Percentiles rank a stretch among this genome's conserved stretches.
Conservation (phyloP, 352 stramenopile genomes). For the Phytopythium oedochilum region DNA sequence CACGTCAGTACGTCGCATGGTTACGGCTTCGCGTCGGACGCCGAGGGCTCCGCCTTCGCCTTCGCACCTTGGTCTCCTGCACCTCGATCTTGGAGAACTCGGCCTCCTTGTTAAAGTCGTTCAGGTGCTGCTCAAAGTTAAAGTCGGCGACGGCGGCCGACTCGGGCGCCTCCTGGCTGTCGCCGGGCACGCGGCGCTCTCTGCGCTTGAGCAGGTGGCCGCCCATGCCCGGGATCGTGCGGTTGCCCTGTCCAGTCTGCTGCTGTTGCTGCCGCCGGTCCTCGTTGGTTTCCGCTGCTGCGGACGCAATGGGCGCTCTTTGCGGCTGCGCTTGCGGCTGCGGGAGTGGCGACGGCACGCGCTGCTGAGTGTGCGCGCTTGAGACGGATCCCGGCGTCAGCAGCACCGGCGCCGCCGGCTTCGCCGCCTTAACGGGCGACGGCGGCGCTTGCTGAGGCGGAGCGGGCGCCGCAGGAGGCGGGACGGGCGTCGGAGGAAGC, state of each 20-base stretch:
- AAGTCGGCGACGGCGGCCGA: constrained; percentile 38
- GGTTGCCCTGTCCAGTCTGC: constrained; percentile 13
- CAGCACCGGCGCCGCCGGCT: constrained; percentile 28
- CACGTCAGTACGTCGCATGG: too few relatives aligned
- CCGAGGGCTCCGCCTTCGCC: too few relatives aligned
- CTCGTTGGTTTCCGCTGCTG: not conserved
- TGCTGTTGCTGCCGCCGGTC: constrained; percentile 9
- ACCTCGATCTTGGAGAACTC: constrained; percentile 71
- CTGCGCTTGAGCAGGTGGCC: constrained; percentile 76
- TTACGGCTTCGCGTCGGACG: too few relatives aligned
- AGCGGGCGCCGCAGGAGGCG: not conserved
- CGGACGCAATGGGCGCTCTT: not conserved
- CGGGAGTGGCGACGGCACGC: constrained; percentile 9
- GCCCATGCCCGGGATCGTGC: constrained; percentile 82
- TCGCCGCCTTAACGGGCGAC: constrained; percentile 3
- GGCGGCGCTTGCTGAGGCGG: not conserved
- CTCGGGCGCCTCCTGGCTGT: constrained; percentile 15
- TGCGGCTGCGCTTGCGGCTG: constrained; percentile 5
- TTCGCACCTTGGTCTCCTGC: constrained; percentile 35
- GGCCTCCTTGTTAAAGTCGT: constrained; percentile 74
- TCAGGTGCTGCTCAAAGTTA: constrained; percentile 62
- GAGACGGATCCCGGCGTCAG: constrained; percentile 53
- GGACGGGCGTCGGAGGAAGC: not conserved
- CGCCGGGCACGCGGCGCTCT: constrained; percentile 53
- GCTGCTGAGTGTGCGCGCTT: constrained; percentile 24